Conservation (phyloP, 495 filamentous ascomycete species). For the Podospora comata region DNA sequence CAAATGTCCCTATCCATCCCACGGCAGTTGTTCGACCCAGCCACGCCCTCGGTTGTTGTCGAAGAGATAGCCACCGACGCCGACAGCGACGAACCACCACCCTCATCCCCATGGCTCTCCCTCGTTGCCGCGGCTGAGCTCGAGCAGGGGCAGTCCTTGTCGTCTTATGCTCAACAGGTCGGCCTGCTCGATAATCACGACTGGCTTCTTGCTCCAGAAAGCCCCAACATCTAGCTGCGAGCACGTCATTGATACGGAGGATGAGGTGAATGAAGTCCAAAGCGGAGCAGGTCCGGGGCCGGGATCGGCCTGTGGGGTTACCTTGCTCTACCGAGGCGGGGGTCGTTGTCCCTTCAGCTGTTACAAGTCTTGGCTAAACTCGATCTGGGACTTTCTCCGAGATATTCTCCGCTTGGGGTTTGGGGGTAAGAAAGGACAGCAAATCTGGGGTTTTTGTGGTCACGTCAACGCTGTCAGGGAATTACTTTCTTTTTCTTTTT, state of each 20-base stretch:
- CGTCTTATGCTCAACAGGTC: slow-evolving; percentile 3
- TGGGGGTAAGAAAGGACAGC: neutral
- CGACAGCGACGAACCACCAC: neutral
- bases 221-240: slow-evolving; percentile 11
- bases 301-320: neutral
- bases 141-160: slow-evolving; percentile 13
- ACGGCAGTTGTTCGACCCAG: neutral
- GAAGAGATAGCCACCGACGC: slow-evolving; percentile 15
- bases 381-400: slow-evolving; percentile 16
- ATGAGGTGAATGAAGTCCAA: neutral
- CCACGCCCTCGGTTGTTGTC: neutral
- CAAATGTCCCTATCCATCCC: slow-evolving; percentile 2
- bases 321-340: neutral
- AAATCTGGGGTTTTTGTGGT: too few relatives aligned
- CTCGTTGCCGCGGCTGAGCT: slow-evolving; percentile 20
- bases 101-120: slow-evolving; percentile 20
- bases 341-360: neutral
- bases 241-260: slow-evolving; percentile 1
- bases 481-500: too few relatives aligned
- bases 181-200: slow-evolving; percentile 8
- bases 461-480: too few relatives aligned
- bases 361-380: neutral
- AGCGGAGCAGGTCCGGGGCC: slow-evolving; percentile 1
- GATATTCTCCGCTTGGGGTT: slow-evolving; percentile 18
- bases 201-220: slow-evolving; percentile 14